These are phyloP conservation scores for Adiantum capillusveneris DNA, from an alignment of 75 land plant genomes.

Conservation along the genomic window DNA sequence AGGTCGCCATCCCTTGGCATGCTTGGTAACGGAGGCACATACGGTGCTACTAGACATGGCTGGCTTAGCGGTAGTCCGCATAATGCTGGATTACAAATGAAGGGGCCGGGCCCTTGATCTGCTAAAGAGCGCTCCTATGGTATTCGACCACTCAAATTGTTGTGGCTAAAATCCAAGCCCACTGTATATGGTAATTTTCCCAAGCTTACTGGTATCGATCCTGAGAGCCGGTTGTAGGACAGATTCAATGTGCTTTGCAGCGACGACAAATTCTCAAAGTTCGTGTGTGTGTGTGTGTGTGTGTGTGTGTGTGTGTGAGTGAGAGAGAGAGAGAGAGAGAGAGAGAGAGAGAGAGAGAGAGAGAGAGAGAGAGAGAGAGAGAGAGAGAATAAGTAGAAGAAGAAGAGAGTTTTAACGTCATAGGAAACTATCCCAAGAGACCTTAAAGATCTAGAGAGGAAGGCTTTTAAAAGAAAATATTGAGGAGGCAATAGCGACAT, in stretches of 20 bases:
- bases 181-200: constrained; percentile 62
- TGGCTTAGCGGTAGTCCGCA: constrained; percentile 62
- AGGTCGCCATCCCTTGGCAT: not conserved
- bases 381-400: too few species aligned
- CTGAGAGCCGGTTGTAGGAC: constrained; percentile 54
- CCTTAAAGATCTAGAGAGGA: too few species aligned
- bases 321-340: too few species aligned
- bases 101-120: constrained; percentile 60
- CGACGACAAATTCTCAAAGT: constrained; percentile 48
- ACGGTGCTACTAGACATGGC: constrained; percentile 26
- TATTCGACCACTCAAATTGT: constrained; percentile 63
- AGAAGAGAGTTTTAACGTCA: too few species aligned
- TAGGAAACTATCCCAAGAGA: too few species aligned
- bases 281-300: constrained; percentile 55
- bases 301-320: too few species aligned
- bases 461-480: too few species aligned
- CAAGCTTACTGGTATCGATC: constrained; percentile 50
- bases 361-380: too few species aligned
- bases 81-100: constrained; percentile 60
- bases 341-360: too few species aligned
- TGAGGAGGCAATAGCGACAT: too few species aligned
- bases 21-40: constrained; percentile 4
- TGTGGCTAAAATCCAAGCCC: constrained; percentile 57
- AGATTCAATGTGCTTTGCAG: constrained; percentile 56
- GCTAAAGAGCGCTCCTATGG: constrained; percentile 57